phyloP scores from a whole-genome alignment of 1,284 basidiomycete genomes.

The Vanrija sp. region DNA sequence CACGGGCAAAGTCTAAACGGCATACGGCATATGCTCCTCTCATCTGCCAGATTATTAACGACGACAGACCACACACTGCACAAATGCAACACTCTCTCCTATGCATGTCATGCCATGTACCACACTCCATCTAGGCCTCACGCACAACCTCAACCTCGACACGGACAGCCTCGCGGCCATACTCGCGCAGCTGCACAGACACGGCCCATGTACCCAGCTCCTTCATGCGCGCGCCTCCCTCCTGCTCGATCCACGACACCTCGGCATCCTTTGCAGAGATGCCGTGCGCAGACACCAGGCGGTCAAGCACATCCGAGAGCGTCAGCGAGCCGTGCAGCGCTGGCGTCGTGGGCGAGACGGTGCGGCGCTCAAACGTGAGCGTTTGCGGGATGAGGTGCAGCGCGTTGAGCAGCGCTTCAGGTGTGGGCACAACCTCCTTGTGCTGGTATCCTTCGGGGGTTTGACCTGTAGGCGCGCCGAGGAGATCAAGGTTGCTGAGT shows the following conservation, averaged over 20 bases:
- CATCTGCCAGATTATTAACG: no score
- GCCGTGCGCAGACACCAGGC: slow-evolving; percentile 19
- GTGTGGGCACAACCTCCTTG: slow-evolving; percentile 1
- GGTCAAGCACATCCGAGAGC: slow-evolving; percentile 28
- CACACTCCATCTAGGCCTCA: background rate
- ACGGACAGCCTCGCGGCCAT: slow-evolving; percentile 19
- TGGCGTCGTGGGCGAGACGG: slow-evolving; percentile 24
- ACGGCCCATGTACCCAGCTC: slow-evolving; percentile 28
- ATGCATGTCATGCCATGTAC: no score
- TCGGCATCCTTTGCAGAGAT: slow-evolving; percentile 19
- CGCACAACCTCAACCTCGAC: slow-evolving; percentile 25
- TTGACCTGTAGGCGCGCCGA: background rate
- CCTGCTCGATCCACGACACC: slow-evolving; percentile 28
- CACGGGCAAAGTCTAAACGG: no score
- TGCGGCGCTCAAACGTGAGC: slow-evolving; percentile 30
- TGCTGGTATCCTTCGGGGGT: background rate
- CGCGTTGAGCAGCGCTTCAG: slow-evolving; percentile 21
- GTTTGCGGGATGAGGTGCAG: slow-evolving; percentile 24
- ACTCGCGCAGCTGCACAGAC: slow-evolving; percentile 20
- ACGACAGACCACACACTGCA: no score
- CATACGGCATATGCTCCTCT: no score
- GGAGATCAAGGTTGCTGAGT: background rate
- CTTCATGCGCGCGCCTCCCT: slow-evolving; percentile 32
- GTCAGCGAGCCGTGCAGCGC: slow-evolving; percentile 40
- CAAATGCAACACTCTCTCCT: no score